These are phyloP conservation scores for Salvia miltiorrhiza DNA, from an alignment of 257 asterid genomes.

Conservation along the genomic window DNA sequence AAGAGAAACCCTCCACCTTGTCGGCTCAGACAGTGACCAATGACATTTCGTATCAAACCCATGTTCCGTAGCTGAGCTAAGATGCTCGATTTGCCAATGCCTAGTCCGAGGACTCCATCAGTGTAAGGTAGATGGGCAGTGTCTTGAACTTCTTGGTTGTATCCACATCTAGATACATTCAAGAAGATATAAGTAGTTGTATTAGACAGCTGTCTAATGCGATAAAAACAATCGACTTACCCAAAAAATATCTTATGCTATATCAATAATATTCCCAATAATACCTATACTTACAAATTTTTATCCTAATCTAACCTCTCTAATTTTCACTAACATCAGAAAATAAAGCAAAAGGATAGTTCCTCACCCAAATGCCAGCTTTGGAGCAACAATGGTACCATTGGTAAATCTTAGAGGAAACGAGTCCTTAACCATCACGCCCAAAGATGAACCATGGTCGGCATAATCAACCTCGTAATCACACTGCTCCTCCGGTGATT, in stretches of 20 bases:
- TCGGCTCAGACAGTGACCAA: constrained; percentile 79
- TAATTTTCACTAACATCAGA: too few relatives aligned
- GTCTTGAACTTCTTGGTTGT: constrained; percentile 70
- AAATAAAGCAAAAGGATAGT: neutral
- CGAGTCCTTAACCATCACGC: constrained; percentile 68
- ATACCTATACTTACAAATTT: too few relatives aligned
- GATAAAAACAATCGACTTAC: too few relatives aligned
- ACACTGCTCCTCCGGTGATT: constrained; percentile 63
- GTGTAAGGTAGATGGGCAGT: constrained; percentile 47
- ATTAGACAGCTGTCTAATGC: neutral
- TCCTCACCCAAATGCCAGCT: constrained; percentile 70
- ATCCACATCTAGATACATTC: constrained; percentile 69
- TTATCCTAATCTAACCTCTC: too few relatives aligned
- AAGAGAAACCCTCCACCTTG: constrained; percentile 84
- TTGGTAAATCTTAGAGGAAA: constrained; percentile 61
- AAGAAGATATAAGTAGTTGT: neutral
- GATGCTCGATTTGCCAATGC: constrained; percentile 74
- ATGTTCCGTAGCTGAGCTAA: constrained; percentile 48
- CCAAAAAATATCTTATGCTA: too few relatives aligned
- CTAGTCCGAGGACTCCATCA: constrained; percentile 95
- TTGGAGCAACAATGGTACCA: constrained; percentile 53
- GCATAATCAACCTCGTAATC: constrained; percentile 86
- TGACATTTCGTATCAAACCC: constrained; percentile 60
- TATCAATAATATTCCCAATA: too few relatives aligned
- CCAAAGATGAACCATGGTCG: constrained; percentile 71